Evolutionary conservation across 768 basidiomycete species (phyloP), one percentile per base, ranked within the genome.

Genomic region (Royoungia palumana): DNA sequence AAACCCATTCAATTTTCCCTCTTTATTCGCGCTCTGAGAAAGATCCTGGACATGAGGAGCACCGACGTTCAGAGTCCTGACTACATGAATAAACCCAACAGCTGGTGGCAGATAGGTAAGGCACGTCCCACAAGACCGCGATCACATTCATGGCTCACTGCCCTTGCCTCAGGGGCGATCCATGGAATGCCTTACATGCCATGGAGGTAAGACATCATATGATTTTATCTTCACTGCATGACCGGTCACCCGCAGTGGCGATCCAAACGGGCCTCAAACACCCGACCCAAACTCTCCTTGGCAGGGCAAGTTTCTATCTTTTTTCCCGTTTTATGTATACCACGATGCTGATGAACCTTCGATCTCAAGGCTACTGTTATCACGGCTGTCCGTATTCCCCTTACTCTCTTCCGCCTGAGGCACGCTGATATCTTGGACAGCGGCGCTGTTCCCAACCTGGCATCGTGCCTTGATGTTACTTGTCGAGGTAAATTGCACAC

Each of bases 361-460:
- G 13, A 5, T 38, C 2, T 19, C 22, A 44, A 60, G 58, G 58
- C 2, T 60, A 61, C 38, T 60, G 58, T 42, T 58, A 54, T 28
- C 58, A 60, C 34, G 37, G n/a, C 19, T 48, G 58, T 60, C 16
- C 12, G 59, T 47, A 10, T 10, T 20, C 24, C 2, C 12, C 6
- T n/a, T 14, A 4, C 1, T 1, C 1, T 6, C 5, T 19, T 40
- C 6, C 19, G 1, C 14, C n/a, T n/a, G n/a, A 44, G 6, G 5
- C 6, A 11, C 8, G 8, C 20, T 61, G 35, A 61, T 24, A 39
- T 27, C 24, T 17, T 14, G n/a, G 34, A 44, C 21, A 60, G 58
- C 58, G 37, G 47, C 59, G 25, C 20, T 60, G n/a, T 60, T 60
- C 38, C 58, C 58, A 20, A 37, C 59, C 14, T 60, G 58, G 58